Evolutionary conservation across 768 basidiomycete genomes (phyloP).

Genomic region (Russula olivacea): DNA sequence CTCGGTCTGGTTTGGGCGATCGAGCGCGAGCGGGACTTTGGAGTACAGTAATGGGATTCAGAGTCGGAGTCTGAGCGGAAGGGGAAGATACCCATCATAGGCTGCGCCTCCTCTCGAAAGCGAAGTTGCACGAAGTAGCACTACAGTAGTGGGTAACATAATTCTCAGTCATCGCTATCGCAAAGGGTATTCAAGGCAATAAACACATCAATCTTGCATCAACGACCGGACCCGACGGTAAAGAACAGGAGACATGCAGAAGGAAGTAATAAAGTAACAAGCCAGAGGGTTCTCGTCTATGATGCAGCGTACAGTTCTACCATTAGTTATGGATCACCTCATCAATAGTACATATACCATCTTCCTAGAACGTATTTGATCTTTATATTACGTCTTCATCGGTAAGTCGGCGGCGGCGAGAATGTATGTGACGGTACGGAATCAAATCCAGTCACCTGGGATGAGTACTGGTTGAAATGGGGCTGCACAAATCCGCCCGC

Average conservation of each 20-base stretch:
- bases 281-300: background rate
- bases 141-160: background rate
- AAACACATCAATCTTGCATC: background rate
- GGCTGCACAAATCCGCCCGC: background rate
- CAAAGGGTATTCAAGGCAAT: background rate
- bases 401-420: conserved; percentile 13
- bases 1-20: conserved; percentile 35
- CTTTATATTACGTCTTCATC: background rate
- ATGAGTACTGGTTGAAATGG: background rate
- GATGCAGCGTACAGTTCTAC: background rate
- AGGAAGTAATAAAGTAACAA: background rate
- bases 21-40: conserved; percentile 34
- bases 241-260: background rate
- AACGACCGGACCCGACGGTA: background rate
- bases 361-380: background rate
- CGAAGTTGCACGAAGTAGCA: too few species aligned
- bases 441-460: background rate
- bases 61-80: conserved; percentile 11
- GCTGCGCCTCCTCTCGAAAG: too few species aligned
- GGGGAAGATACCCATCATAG: conserved; percentile 27
- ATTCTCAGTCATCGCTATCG: background rate
- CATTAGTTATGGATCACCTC: conserved; percentile 4
- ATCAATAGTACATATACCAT: background rate
- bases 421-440: background rate
- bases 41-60: too few species aligned